Base-by-base conservation (phyloP, 129 eudicot species). In the Flaveria robusta region DNA sequence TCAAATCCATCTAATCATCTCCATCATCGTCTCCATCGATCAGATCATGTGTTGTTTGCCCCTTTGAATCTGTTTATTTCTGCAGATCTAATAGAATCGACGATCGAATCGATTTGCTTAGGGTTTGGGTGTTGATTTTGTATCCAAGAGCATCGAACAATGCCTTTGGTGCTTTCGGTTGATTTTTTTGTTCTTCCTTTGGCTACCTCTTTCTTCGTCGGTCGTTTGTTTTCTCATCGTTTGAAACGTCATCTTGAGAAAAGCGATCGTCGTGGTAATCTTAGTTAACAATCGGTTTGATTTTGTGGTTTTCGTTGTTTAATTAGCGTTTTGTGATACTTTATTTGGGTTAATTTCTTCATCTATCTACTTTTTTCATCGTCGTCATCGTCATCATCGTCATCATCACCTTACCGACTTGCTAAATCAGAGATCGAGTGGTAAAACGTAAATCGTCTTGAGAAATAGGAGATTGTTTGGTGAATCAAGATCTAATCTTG, bases 261-360 rank as follows among this genome's bases (percentile, higher is more conserved):
- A 78, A 70, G 94, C 56, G 92, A 92, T 88, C 94, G 98, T 86
- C 98, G 96, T 86, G 98, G 98, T 90, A 90, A 92, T 88, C 89
- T 90, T 92, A 92, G 95, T 88, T 92, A 92, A 88, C 92, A 66
- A 71, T 88, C 68, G 29, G 42, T 59, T 14, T 15, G 26, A 9
- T 27, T 66, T 29, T 42, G 15, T 71, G 55, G 45, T 7, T 27
- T 20, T 74, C 70, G 56, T 24, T 42, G 60, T 67, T 34, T 56
- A 18, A 23, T 70, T 77, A 16, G 71, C 34, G 31, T 9, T 67
- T 64, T 60, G 20, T 67, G 14, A 42, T 64, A 59, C 29, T 70
- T 79, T 63, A 22, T 54, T 72, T 56, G 18, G 67, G 18, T 66
- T 72, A 19, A 24, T 52, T 68, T 52, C 46, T 39, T 31, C 66